Conservation (phyloP, 1,284 basidiomycete species). For the Flammula alnicola region DNA sequence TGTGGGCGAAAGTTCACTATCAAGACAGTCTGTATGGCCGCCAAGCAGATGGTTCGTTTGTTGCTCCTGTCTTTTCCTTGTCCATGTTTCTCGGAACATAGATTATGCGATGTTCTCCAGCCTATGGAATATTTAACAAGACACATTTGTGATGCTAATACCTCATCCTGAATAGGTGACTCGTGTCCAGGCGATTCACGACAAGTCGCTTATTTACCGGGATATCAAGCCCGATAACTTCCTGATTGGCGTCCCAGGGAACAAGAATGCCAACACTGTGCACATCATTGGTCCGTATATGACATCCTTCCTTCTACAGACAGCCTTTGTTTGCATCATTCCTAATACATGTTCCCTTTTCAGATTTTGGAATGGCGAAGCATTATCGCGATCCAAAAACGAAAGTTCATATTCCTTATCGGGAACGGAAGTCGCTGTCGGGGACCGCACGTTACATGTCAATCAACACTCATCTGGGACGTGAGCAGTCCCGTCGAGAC, state of each 20-base stretch:
- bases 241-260: constrained; percentile 92
- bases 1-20: constrained; percentile 96
- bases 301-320: too few relatives aligned
- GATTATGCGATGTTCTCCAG: not conserved
- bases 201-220: constrained; percentile 98
- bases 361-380: constrained; percentile 98
- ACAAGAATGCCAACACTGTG: constrained; percentile 88
- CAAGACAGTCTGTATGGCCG: constrained; percentile 99
- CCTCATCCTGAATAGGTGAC: constrained; percentile 91
- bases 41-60: constrained; percentile 91
- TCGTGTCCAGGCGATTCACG: constrained; percentile 96
- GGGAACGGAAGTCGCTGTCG: constrained; percentile 97
- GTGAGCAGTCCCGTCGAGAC: constrained; percentile 89
- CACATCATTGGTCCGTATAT: constrained; percentile 82
- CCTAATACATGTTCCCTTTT: constrained; percentile 4
- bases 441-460: constrained; percentile 99
- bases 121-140: constrained; percentile 4
- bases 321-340: not conserved
- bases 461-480: constrained; percentile 97
- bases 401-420: constrained; percentile 96
- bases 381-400: constrained; percentile 99
- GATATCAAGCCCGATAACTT: constrained; percentile 99
- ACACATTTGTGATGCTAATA: too few relatives aligned
- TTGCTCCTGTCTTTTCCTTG: not conserved
- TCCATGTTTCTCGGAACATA: not conserved